Evolutionary conservation across 2,329 filamentous ascomycete species (phyloP), one percentile per base, ranked within the genome.

Genomic region (Neocucurbitaria cava): DNA sequence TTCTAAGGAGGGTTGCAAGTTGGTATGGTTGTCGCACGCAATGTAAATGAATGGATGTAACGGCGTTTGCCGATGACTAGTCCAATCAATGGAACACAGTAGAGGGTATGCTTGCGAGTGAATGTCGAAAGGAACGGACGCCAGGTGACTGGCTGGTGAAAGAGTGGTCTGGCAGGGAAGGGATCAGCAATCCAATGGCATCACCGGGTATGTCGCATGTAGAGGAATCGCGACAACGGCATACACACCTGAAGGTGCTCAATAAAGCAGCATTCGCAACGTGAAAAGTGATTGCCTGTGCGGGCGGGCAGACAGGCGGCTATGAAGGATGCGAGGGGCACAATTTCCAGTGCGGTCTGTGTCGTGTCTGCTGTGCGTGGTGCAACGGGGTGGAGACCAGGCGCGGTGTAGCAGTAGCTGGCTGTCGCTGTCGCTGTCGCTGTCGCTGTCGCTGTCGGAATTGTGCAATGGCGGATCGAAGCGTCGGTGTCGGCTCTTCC

Each of bases 101-200:
- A 38, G 59, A 43, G 43, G 17, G 62, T 45, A 54, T 49, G 47
- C 50, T 61, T 62, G 55, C 33, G 66, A 71, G 69, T 47, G 70
- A 68, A 57, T 58, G 64, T 68, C 69, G 75, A 77, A 76, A 76
- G 62, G 74, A 77, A 66, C 61, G 76, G 75, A 77, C 73, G 74
- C 74, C 73, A 73, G 70, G 64, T 53, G 66, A 69, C 69, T 73
- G 72, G 71, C 72, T 67, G 61, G 47, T 41, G 57, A 64, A 61
- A 56, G 66, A 64, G 61, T 55, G 62, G 58, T 57, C 67, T 69
- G 57, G 57, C 52, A 30, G 50, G 51, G 52, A 52, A 57, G 54
- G 46, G 65, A 69, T 74, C 64, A 67, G 65, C 66, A 65, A 52
- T 61, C 54, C 54, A 62, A 65, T 56, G 40, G 54, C 36, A 56